phyloP scores from a whole-genome alignment of 202 grass and related monocot species.

The Carex sylvatica region DNA sequence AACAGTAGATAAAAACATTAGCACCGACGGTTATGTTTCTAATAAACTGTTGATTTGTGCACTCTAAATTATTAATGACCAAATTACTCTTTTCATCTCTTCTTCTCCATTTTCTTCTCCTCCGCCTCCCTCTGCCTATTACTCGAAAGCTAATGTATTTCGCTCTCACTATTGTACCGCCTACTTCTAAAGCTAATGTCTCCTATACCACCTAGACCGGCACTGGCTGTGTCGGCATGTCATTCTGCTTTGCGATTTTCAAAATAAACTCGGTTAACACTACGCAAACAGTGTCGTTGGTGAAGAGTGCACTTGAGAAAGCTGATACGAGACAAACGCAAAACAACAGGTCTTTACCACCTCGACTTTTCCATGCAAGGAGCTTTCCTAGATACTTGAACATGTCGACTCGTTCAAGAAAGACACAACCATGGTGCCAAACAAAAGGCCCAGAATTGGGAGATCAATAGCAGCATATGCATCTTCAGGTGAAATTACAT shows the following conservation, averaged over 20 bases:
- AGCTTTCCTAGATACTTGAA: conserved; percentile 82
- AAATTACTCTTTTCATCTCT: no score
- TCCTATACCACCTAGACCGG: conserved; percentile 32
- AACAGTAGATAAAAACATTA: no score
- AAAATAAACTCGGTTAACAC: conserved; percentile 97
- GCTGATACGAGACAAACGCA: conserved; percentile 83
- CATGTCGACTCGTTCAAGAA: conserved; percentile 93
- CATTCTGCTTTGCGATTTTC: conserved; percentile 88
- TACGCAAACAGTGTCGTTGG: conserved; percentile 94
- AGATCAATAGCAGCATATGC: conserved; percentile 91
- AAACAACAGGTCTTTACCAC: conserved; percentile 79
- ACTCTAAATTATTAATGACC: no score
- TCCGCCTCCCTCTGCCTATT: no score
- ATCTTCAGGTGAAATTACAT: conserved; percentile 76
- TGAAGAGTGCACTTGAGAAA: conserved; percentile 86
- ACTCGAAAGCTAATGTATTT: no score
- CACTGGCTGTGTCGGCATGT: conserved; percentile 61
- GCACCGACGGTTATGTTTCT: no score
- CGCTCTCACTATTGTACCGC: conserved; percentile 46
- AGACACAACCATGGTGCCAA: conserved; percentile 93
- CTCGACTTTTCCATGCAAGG: conserved; percentile 79
- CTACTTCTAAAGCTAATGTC: conserved; percentile 49
- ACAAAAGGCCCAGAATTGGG: conserved; percentile 85
- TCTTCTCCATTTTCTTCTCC: no score
- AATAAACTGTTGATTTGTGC: no score